Evolutionary conservation across 345 rosid genomes (phyloP).

Genomic region (Eutrema japonicum): DNA sequence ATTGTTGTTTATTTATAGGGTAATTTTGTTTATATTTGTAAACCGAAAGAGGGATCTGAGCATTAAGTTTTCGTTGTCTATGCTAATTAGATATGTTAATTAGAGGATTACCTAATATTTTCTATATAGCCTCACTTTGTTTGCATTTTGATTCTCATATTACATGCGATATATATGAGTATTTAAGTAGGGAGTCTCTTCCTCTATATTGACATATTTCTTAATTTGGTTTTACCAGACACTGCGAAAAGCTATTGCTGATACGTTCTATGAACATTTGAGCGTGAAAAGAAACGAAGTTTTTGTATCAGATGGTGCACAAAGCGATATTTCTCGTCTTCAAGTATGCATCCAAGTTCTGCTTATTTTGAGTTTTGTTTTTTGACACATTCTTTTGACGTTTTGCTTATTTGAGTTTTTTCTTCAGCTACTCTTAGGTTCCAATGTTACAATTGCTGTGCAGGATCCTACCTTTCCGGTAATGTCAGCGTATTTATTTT

Average conservation of each 20-base stretch:
- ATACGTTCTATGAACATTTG: constrained; percentile 54
- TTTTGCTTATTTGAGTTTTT: constrained; percentile 28
- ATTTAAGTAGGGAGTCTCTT: neutral
- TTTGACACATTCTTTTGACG: neutral
- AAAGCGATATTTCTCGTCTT: constrained; percentile 67
- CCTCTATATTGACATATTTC: neutral
- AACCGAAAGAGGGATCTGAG: neutral
- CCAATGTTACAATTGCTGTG: constrained; percentile 56
- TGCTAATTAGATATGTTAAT: too few relatives aligned
- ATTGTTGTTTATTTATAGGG: neutral
- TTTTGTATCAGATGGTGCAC: constrained; percentile 73
- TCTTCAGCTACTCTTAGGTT: constrained; percentile 60
- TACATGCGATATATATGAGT: neutral
- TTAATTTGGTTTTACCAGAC: constrained; percentile 34
- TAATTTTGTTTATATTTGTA: neutral
- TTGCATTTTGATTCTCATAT: neutral
- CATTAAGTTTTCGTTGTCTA: too few relatives aligned
- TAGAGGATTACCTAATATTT: too few relatives aligned
- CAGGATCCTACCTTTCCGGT: constrained; percentile 77
- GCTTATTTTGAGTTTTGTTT: neutral
- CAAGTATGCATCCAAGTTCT: constrained; percentile 44
- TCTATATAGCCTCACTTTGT: neutral
- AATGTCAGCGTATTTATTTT: neutral
- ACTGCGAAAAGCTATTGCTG: constrained; percentile 59
- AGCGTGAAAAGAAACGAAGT: constrained; percentile 55